Conservation (phyloP, 495 filamentous ascomycete species). For the Xylaria intraflava region DNA sequence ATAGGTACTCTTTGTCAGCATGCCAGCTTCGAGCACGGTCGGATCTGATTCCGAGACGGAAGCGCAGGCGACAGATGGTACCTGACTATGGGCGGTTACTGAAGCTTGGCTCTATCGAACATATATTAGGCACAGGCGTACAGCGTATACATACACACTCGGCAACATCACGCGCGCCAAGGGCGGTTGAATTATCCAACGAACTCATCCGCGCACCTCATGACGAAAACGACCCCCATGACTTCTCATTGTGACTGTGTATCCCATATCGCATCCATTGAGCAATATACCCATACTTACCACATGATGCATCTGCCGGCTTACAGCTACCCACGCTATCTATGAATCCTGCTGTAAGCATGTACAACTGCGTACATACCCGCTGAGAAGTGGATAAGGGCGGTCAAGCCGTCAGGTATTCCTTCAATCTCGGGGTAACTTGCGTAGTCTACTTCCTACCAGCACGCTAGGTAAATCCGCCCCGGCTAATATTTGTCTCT, state of each 20-base stretch:
- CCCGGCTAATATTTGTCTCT: too few species aligned
- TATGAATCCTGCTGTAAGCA: too few species aligned
- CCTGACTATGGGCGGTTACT: background rate
- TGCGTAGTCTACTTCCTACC: too few species aligned
- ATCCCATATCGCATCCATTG: background rate
- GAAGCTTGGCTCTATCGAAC: conserved; percentile 46
- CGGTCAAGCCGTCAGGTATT: background rate
- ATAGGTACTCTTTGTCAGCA: too few species aligned
- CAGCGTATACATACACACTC: too few species aligned
- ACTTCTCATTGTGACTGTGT: background rate
- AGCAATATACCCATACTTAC: background rate
- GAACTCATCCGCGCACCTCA: background rate
- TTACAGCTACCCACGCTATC: too few species aligned
- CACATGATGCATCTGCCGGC: too few species aligned
- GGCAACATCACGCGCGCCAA: conserved; percentile 50
- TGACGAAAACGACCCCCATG: background rate
- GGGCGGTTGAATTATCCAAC: conserved; percentile 53
- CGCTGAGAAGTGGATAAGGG: background rate
- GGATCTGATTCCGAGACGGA: background rate
- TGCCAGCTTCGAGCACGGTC: background rate
- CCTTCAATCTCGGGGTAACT: too few species aligned
- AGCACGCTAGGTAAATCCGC: too few species aligned
- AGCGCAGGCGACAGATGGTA: background rate
- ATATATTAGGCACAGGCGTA: conserved; percentile 52
- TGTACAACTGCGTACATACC: too few species aligned